phyloP scores from a whole-genome alignment of 345 rosid species.

The Aquilaria yunnanensis region DNA sequence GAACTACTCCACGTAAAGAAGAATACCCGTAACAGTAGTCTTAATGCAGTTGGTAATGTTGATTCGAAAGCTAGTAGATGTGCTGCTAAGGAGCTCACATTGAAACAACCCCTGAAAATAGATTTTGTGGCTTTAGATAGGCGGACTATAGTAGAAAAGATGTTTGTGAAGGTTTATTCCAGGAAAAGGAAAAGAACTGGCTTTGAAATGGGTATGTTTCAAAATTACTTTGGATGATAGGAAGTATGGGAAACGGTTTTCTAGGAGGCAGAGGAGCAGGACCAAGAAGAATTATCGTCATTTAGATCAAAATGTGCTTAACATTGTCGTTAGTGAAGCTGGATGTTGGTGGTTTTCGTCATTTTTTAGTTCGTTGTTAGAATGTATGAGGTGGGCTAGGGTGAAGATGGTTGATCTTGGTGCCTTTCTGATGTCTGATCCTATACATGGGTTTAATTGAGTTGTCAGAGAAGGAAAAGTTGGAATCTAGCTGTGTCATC shows the following conservation, averaged over 20 bases:
- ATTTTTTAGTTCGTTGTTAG: conserved; percentile 46
- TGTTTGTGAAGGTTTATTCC: conserved; percentile 68
- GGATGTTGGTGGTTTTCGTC: conserved; percentile 28
- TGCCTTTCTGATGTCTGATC: conserved; percentile 49
- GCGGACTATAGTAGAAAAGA: conserved; percentile 26
- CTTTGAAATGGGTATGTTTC: conserved; percentile 7
- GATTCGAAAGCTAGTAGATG: conserved; percentile 32
- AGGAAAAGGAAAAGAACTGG: conserved; percentile 60
- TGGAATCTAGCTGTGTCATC: conserved; percentile 33
- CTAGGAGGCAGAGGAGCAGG: conserved; percentile 45
- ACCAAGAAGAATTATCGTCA: conserved; percentile 5
- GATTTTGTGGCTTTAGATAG: conserved; percentile 11
- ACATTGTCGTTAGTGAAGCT: conserved; percentile 28
- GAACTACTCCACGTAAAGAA: conserved; percentile 37
- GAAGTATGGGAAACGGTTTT: conserved; percentile 40
- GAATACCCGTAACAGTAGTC: conserved; percentile 16
- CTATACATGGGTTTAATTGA: conserved; percentile 45
- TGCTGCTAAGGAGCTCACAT: conserved; percentile 17
- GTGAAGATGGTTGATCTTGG: conserved; percentile 43
- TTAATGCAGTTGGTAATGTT: conserved; percentile 11
- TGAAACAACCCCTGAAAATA: conserved; percentile 20
- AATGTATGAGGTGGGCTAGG: conserved; percentile 33
- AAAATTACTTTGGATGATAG: conserved; percentile 20
- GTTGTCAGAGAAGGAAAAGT: conserved; percentile 30
- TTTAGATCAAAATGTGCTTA: conserved; percentile 19